Base-by-base conservation (phyloP, 805 yeast genomes). In the Spencermartinsiella europaea region DNA sequence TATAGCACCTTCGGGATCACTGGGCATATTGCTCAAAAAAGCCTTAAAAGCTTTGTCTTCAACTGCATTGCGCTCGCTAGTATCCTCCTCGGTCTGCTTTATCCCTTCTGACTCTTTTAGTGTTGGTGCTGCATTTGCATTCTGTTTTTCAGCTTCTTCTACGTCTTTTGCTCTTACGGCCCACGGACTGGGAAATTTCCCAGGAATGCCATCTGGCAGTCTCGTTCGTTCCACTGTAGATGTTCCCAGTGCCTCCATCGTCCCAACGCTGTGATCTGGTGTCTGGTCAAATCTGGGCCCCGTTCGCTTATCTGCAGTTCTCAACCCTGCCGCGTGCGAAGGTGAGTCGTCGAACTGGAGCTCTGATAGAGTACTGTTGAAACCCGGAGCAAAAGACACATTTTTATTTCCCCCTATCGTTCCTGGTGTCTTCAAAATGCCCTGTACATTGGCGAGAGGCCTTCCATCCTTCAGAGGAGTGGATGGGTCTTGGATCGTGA, bases 151-250 rank as follows among this genome's bases (percentile, higher is more conserved):
- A 7, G 16, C 21, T 3, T 21, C 20, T 21, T 27, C 36, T 19
- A 19, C 37, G 8, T 34, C 36, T n/a, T 7, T n/a, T 12, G 31
- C 14, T 19, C 8, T 22, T 19, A 16, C 34, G 16, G 15, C 21
- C 21, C 2, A 47, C 46, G 56, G 56, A 28, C 50, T 48, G n/a
- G 58, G 58, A 36, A 54, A 54, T 38, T 52, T 52, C 40, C 58
- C 58, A 8, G 58, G 58, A 27, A 54, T 48, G 25, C 51, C 41
- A 2, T 35, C 28, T 3, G 56, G 55, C 25, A 54, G 45, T 19
- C 49, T 36, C 14, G 45, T 40, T 20, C 56, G 34, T 10, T 38
- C 51, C 8, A n/a, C 42, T 12, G 31, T 25, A n/a, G 37, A 34
- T 8, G 7, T 8, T 21, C 25, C 19, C 33, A n/a, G 17, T 25